Evolutionary conservation across 805 yeast species (phyloP), one percentile per base, ranked within the genome.

Genomic region (Yarrowia deformans): DNA sequence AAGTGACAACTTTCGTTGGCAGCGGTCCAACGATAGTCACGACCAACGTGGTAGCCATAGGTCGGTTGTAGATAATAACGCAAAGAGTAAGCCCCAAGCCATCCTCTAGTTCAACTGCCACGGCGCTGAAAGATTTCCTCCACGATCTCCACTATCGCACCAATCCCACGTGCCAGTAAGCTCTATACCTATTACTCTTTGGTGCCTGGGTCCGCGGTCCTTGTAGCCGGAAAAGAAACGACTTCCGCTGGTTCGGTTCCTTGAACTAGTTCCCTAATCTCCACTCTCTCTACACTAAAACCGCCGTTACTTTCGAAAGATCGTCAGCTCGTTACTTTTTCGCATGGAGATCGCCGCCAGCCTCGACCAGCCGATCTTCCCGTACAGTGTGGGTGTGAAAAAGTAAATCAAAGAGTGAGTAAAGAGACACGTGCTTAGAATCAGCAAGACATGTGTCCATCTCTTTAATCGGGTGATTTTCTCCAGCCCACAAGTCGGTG

Each of bases 301-400:
- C 13, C 3, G 7, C 12, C 19, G 37, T 34, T 13, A 18, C 45
- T 39, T 50, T 37, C 19, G 23, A n/a, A 19, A 7, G 45, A 54
- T 23, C 45, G 19, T 39, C 45, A 2, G 42, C 32, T 8, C 9
- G n/a, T 34, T 35, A 10, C 43, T 35, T 35, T 52, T 52, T 18
- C 10, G 35, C 29, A 39, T 35, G 60, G 45, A 19, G 60, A 54
- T 54, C 60, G 42, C 19, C 45, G 32, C 45, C 60, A 54, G 60
- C 60, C 60, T 54, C 9, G 42, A 19, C 23, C 7, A 8, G 43
- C 7, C 23, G 43, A 54, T 54, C 43, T 52, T 35, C 60, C n/a
- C 45, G 45, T 37, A 37, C 45, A 54, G 45, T 18, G 35, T 7
- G 5, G 39, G 23, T 8, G 3, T 3, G 58, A 54, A 37, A 54